Percentiles rank a stretch among this genome's conserved stretches.
phyloP scores from a whole-genome alignment of 805 yeast species.

The Phaffomyces antillensis region DNA sequence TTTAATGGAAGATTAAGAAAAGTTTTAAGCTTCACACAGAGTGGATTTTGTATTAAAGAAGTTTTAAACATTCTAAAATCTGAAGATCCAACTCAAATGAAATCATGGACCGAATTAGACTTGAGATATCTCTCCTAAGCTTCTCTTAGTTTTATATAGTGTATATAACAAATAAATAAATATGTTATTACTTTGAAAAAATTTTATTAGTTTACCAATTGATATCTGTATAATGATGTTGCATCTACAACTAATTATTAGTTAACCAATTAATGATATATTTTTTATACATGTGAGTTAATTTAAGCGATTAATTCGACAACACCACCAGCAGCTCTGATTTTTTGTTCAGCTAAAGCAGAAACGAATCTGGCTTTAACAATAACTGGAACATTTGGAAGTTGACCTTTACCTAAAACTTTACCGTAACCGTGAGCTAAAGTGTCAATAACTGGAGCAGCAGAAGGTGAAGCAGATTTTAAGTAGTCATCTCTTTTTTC shows the following conservation, averaged over 20 bases:
- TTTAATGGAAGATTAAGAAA: background rate
- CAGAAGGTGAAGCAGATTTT: slow-evolving; percentile 70
- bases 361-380: slow-evolving; percentile 99
- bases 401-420: slow-evolving; percentile 98
- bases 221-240: too few relatives aligned
- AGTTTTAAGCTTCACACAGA: background rate
- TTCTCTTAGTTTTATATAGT: too few relatives aligned
- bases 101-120: background rate
- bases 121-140: background rate
- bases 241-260: background rate
- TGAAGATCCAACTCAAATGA: background rate
- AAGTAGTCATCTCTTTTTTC: slow-evolving; percentile 93
- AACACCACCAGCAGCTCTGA: slow-evolving; percentile 99
- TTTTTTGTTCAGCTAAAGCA: slow-evolving; percentile 98
- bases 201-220: too few relatives aligned
- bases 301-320: slow-evolving; percentile 96
- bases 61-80: background rate
- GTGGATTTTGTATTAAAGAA: background rate
- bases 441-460: slow-evolving; percentile 99
- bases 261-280: slow-evolving; percentile 10
- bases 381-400: slow-evolving; percentile 97
- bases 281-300: slow-evolving; percentile 8
- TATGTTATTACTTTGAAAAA: too few relatives aligned
- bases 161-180: too few relatives aligned
- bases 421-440: slow-evolving; percentile 99